Percentiles rank a stretch among this genome's conserved stretches.
phyloP scores from a whole-genome alignment of 129 eudicot species.

The Heracleum sosnowskyi region DNA sequence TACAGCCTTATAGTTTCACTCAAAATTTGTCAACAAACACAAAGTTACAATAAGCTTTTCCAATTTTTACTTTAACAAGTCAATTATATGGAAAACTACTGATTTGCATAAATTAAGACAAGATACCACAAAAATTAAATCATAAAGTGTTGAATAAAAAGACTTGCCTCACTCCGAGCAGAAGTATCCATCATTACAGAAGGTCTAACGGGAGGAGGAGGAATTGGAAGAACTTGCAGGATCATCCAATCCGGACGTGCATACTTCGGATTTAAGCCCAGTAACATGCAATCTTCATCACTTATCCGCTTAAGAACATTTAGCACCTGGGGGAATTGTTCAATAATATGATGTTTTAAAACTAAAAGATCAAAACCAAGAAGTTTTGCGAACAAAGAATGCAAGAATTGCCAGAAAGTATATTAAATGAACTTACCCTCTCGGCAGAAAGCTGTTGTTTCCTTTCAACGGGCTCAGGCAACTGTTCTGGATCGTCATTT shows the following conservation, averaged over 20 bases:
- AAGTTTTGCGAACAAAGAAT: background rate
- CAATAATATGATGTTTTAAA: background rate
- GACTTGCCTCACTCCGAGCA: slow-evolving; percentile 84
- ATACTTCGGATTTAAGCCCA: slow-evolving; percentile 89
- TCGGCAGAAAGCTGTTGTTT: slow-evolving; percentile 91
- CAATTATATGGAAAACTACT: background rate
- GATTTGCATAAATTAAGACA: background rate
- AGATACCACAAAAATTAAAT: background rate
- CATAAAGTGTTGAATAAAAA: background rate
- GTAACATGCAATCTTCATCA: slow-evolving; percentile 77
- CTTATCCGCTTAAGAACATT: slow-evolving; percentile 78
- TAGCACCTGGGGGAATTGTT: slow-evolving; percentile 39
- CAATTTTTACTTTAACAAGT: background rate
- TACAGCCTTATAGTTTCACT: background rate
- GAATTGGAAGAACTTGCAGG: slow-evolving; percentile 91
- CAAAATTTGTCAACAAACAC: background rate
- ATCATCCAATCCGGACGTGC: slow-evolving; percentile 99
- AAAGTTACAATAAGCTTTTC: background rate
- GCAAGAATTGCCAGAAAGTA: background rate
- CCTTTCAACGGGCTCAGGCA: slow-evolving; percentile 98
- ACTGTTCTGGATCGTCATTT: slow-evolving; percentile 84
- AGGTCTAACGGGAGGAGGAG: slow-evolving; percentile 98
- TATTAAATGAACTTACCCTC: slow-evolving; percentile 44
- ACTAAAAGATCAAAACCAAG: background rate
- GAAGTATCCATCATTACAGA: slow-evolving; percentile 99